Evolutionary conservation across 352 stramenopile genomes (phyloP).

Genomic region (Phytophthora pseudosyringae): DNA sequence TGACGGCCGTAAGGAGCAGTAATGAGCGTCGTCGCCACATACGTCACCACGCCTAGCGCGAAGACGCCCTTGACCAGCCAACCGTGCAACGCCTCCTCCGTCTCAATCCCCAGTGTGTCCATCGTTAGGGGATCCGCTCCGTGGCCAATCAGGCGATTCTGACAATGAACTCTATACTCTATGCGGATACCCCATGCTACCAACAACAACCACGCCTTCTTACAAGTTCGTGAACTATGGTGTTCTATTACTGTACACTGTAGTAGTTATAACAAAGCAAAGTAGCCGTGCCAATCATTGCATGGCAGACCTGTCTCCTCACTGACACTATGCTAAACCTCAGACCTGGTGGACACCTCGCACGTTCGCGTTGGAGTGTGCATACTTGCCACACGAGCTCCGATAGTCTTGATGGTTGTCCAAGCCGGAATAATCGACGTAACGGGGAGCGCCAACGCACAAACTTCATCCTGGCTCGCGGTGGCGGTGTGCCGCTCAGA

Average conservation of each 20-base stretch:
- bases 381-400: no score
- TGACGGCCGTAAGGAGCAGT: slow-evolving; percentile 73
- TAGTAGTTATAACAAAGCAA: no score
- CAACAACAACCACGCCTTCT: no score
- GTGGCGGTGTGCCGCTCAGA: not conserved
- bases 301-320: no score
- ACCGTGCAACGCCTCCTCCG: slow-evolving; percentile 56
- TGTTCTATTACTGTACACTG: slow-evolving; percentile 1
- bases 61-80: slow-evolving; percentile 65
- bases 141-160: slow-evolving; percentile 20
- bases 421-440: not conserved
- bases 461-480: slow-evolving; percentile 5
- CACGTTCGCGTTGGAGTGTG: no score
- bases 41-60: slow-evolving; percentile 58
- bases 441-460: slow-evolving; percentile 3
- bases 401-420: not conserved
- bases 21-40: slow-evolving; percentile 54
- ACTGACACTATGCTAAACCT: no score
- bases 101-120: slow-evolving; percentile 33
- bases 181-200: not conserved
- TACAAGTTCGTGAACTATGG: not conserved
- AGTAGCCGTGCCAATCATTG: no score
- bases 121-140: slow-evolving; percentile 1
- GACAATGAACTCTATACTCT: slow-evolving; percentile 6
- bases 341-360: not conserved